These are phyloP conservation scores for Bretschneidera sinensis DNA, from an alignment of 345 rosid species.

Conservation along the genomic window DNA sequence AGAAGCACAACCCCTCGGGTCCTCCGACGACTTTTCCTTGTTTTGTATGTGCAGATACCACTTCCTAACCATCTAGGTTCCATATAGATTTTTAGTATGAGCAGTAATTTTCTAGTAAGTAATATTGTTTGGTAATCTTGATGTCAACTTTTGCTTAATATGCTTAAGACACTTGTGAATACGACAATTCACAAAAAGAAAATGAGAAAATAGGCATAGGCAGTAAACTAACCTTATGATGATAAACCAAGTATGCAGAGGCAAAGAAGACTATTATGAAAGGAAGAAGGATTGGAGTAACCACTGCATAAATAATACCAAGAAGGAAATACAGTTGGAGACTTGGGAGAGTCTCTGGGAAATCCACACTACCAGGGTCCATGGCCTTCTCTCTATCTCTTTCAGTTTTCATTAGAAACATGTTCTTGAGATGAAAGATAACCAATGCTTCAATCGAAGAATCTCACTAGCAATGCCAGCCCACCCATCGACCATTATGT, in stretches of 20 bases:
- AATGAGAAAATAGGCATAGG: background rate
- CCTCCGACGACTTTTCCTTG: too few species aligned
- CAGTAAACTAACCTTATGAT: slow-evolving; percentile 71
- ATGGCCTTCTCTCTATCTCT: slow-evolving; percentile 76
- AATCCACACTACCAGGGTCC: slow-evolving; percentile 83
- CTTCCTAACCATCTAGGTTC: too few species aligned
- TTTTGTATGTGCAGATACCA: too few species aligned
- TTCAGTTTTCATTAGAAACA: slow-evolving; percentile 88
- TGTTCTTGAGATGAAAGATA: slow-evolving; percentile 87
- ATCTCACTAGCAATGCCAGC: slow-evolving; percentile 97
- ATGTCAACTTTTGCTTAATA: too few species aligned
- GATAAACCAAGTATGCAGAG: slow-evolving; percentile 86
- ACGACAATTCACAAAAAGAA: too few species aligned
- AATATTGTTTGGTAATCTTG: too few species aligned
- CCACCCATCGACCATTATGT: slow-evolving; percentile 97
- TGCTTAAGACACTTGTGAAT: too few species aligned
- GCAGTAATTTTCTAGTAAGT: too few species aligned
- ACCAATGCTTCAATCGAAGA: slow-evolving; percentile 73
- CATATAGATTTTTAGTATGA: too few species aligned
- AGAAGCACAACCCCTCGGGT: too few species aligned
- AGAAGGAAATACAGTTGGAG: slow-evolving; percentile 91
- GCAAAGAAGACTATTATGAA: slow-evolving; percentile 86
- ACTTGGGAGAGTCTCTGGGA: slow-evolving; percentile 80
- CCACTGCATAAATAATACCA: slow-evolving; percentile 88
- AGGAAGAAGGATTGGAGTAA: slow-evolving; percentile 95